These are phyloP conservation scores for Arctostaphylos glauca DNA, from an alignment of 148 eudicot species.

Conservation along the genomic window DNA sequence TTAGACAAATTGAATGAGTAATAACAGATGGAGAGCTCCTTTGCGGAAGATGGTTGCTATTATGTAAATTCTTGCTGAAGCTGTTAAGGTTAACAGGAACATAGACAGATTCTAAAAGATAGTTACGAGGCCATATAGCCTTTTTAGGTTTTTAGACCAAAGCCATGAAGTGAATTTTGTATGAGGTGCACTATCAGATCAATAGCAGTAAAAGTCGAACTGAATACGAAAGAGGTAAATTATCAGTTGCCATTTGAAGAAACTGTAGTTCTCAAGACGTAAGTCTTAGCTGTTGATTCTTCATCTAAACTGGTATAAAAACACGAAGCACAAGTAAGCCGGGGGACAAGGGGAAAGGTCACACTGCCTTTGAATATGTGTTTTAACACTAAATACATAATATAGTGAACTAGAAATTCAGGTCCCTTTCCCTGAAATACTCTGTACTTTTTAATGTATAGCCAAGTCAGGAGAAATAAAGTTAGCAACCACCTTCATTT, in stretches of 20 bases:
- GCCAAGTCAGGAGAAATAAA: constrained; percentile 19
- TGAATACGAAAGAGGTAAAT: constrained; percentile 2
- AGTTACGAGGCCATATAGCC: neutral
- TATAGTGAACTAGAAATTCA: neutral
- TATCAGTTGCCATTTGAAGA: neutral
- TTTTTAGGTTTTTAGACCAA: neutral
- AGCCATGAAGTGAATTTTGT: neutral
- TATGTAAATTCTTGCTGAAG: neutral
- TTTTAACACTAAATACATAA: neutral
- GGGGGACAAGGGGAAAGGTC: neutral
- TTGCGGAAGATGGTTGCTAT: neutral
- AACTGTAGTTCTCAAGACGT: neutral
- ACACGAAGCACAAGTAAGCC: too few species aligned
- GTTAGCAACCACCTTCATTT: constrained; percentile 3
- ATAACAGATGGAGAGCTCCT: neutral
- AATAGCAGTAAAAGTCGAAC: neutral
- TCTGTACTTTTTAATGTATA: neutral
- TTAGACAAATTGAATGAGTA: neutral
- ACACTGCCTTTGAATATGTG: neutral
- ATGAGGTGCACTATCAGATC: neutral
- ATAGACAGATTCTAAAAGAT: neutral
- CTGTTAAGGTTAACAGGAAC: constrained; percentile 7
- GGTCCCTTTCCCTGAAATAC: neutral
- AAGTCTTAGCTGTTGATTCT: neutral
- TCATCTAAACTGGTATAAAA: neutral